Base-by-base conservation (phyloP, 257 asterid species). In the Petrea volubilis region DNA sequence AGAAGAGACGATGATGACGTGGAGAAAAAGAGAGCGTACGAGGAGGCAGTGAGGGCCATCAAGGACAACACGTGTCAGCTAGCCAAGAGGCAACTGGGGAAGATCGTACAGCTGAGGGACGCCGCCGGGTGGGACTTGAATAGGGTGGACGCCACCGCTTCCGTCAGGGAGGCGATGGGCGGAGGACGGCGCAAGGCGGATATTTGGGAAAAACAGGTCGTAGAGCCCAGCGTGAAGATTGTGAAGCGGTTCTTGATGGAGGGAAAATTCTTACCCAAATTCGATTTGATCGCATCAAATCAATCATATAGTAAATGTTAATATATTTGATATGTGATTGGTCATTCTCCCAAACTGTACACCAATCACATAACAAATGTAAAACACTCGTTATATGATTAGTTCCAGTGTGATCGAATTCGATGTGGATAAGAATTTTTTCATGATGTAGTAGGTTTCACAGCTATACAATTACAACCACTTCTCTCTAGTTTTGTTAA, bases 61-160 rank as follows among this genome's bases (percentile, higher is more conserved):
- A 90, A 92, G 92, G 87, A 79, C 24, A 90, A 88, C 87, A 90
- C 98, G 78, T 73, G 92, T 71, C 80, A 47, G 68, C 87, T 92
- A 4, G 98, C 96, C 0, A 81, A 79, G 74, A 77, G 82, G 63
- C 98, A 92, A 67, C 58, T 80, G 18, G 74, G 75, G 71, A 92
- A 92, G 89, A 92, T 90, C 80, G 40, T 60, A 52, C 89, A 88
- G 80, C 81, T 90, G 74, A 88, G 82, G 64, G 92, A 87, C 27
- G 85, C 60, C 25, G 83, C 86, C 7, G 96, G 98, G 28, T 92
- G 96, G 98, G 88, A 90, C 77, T 34, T 92, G 23, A 84, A 84
- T 21, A 85, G 84, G 60, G 80, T 92, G 15, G 96, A 90, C 34
- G 96, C 96, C 27, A 92, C 98, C 79, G 87, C 74, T 58, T 76